A percentile compares a stretch with the other conserved stretches of the same genome.
These are phyloP conservation scores for Lasiodiplodia theobromae DNA, from an alignment of 2,329 filamentous ascomycete species.

Conservation along the genomic window DNA sequence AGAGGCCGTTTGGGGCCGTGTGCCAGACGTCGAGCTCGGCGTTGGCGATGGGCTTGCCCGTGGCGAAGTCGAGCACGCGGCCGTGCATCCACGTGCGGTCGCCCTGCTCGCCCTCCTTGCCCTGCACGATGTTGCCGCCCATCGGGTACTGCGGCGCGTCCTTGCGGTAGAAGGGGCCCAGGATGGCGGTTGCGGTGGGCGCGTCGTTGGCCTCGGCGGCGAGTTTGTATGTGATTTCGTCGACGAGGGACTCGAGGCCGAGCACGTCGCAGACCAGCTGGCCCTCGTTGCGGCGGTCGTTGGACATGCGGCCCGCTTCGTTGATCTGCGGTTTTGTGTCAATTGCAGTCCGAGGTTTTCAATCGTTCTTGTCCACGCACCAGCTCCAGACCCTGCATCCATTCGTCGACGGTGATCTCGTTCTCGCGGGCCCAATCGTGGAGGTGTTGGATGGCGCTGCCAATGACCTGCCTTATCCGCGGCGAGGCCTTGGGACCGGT, in stretches of 20 bases:
- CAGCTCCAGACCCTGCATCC: conserved; percentile 77
- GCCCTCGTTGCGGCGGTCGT: conserved; percentile 68
- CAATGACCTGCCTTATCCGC: conserved; percentile 69
- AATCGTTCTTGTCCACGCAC: conserved; percentile 43
- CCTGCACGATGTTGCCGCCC: conserved; percentile 69
- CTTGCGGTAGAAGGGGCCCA: conserved; percentile 84
- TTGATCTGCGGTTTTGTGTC: conserved; percentile 55
- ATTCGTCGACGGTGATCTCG: conserved; percentile 78
- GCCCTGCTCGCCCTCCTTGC: conserved; percentile 53
- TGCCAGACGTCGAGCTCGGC: conserved; percentile 82
- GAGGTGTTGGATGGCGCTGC: conserved; percentile 71
- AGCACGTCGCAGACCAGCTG: conserved; percentile 66
- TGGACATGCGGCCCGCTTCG: conserved; percentile 68
- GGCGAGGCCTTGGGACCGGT: conserved; percentile 74
- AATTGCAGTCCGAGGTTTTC: background rate
- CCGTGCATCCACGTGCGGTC: conserved; percentile 72
- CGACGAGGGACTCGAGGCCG: conserved; percentile 68
- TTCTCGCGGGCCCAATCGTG: conserved; percentile 82
- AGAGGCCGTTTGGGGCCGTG: conserved; percentile 72
- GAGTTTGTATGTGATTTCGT: conserved; percentile 78
- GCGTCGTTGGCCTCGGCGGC: conserved; percentile 57
- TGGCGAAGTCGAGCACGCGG: conserved; percentile 62
- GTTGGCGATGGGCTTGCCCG: conserved; percentile 68
- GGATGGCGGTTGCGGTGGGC: conserved; percentile 77
- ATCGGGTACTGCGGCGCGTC: conserved; percentile 74